phyloP scores from a whole-genome alignment of 108 stramenopile species.

The Skeletonema menzelii region DNA sequence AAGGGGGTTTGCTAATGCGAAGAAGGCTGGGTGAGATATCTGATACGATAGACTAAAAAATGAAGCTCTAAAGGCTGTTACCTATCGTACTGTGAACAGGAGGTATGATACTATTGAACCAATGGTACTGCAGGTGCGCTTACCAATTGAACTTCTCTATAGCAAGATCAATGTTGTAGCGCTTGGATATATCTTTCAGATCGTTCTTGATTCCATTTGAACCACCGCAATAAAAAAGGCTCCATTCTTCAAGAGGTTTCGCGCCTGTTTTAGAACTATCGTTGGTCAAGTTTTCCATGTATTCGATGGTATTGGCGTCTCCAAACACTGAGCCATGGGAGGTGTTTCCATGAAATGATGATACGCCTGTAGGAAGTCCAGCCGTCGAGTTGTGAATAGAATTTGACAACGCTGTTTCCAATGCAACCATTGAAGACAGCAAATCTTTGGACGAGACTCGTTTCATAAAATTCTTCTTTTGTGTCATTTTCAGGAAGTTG shows the following conservation, averaged over 20 bases:
- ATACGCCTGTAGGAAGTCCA: not conserved
- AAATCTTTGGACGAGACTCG: not conserved
- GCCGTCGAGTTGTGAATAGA: not conserved
- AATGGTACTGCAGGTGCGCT: not conserved
- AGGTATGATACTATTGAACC: too few relatives aligned
- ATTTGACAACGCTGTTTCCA: not conserved
- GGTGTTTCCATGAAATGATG: not conserved
- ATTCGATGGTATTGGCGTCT: not conserved
- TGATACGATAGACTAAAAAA: too few relatives aligned
- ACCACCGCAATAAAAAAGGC: not conserved
- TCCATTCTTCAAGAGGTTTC: not conserved
- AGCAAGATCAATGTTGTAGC: not conserved
- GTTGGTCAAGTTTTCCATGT: not conserved
- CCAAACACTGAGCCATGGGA: not conserved
- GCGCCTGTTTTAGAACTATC: not conserved
- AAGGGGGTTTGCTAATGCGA: constrained; percentile 22
- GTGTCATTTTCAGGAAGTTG: not conserved
- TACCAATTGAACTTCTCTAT: not conserved
- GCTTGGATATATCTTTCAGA: not conserved
- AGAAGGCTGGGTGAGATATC: not conserved
- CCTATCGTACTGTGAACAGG: too few relatives aligned
- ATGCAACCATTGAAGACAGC: too few relatives aligned
- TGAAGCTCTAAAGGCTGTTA: too few relatives aligned
- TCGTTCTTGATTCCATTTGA: not conserved
- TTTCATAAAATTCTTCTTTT: not conserved